These are phyloP conservation scores for Phalaenopsis aphrodite DNA, from an alignment of 106 monocot species.

Conservation along the genomic window DNA sequence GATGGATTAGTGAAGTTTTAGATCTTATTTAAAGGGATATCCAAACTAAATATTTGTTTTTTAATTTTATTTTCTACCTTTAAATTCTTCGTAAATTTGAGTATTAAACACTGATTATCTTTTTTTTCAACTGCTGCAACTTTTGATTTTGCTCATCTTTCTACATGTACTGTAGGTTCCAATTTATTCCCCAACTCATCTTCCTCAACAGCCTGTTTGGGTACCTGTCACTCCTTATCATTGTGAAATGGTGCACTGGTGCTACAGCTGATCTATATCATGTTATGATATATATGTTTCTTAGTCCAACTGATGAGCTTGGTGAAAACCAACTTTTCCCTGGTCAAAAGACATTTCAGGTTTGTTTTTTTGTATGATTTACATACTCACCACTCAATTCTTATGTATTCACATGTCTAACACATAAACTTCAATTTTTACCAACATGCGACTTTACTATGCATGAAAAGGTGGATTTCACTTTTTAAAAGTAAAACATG, in stretches of 20 bases:
- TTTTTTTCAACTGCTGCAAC: background rate
- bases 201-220: slow-evolving; percentile 97
- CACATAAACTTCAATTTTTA: no score
- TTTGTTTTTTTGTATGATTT: slow-evolving; percentile 12
- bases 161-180: slow-evolving; percentile 42
- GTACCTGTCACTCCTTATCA: slow-evolving; percentile 82
- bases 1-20: background rate
- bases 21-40: background rate
- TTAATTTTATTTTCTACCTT: background rate
- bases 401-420: background rate
- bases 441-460: no score
- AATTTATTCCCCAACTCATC: slow-evolving; percentile 90
- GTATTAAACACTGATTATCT: background rate
- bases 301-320: slow-evolving; percentile 95
- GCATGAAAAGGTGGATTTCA: no score
- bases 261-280: slow-evolving; percentile 91
- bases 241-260: slow-evolving; percentile 96
- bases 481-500: no score
- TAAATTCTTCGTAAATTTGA: background rate
- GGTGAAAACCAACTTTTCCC: slow-evolving; percentile 94
- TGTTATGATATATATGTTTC: slow-evolving; percentile 99
- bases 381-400: background rate
- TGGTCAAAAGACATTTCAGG: slow-evolving; percentile 85
- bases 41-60: background rate
- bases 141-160: background rate